phyloP scores from a whole-genome alignment of 2,329 filamentous ascomycete species.

The Trichoderma gracile region DNA sequence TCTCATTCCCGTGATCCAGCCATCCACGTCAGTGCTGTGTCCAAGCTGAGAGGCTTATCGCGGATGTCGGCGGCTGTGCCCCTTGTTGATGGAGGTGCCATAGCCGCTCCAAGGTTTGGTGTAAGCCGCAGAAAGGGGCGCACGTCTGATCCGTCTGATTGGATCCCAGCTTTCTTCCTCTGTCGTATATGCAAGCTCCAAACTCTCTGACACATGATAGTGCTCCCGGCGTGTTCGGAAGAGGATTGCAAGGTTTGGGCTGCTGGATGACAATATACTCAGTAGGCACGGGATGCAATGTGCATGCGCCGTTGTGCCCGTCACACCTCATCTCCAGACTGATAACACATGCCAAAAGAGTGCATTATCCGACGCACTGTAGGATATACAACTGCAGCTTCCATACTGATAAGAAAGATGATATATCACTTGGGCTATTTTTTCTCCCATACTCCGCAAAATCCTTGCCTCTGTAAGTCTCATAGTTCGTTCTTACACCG shows the following conservation, averaged over 20 bases:
- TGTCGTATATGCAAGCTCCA: background rate
- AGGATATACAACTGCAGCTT: background rate
- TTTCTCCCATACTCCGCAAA: too few relatives aligned
- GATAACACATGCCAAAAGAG: background rate
- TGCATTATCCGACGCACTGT: background rate
- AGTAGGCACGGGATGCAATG: too few relatives aligned
- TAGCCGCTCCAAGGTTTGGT: conserved; percentile 11
- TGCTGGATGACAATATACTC: too few relatives aligned
- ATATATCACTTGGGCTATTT: too few relatives aligned
- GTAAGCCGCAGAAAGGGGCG: background rate
- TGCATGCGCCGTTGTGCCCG: too few relatives aligned
- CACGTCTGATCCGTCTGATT: background rate
- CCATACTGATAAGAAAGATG: too few relatives aligned
- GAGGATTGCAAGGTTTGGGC: too few relatives aligned
- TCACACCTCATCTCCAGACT: too few relatives aligned
- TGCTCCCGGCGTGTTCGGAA: too few relatives aligned
- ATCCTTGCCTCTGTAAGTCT: too few relatives aligned
- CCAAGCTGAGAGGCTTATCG: conserved; percentile 15
- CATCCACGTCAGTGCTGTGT: conserved; percentile 13
- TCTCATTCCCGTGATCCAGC: background rate
- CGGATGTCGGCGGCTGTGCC: conserved; percentile 19
- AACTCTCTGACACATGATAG: too few relatives aligned
- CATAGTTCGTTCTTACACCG: too few relatives aligned
- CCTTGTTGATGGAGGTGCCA: conserved; percentile 4
- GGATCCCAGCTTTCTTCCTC: background rate